Evolutionary conservation across 805 yeast genomes (phyloP), one percentile per base, ranked within the genome.

Genomic region (Cyberlindnera meyerae): DNA sequence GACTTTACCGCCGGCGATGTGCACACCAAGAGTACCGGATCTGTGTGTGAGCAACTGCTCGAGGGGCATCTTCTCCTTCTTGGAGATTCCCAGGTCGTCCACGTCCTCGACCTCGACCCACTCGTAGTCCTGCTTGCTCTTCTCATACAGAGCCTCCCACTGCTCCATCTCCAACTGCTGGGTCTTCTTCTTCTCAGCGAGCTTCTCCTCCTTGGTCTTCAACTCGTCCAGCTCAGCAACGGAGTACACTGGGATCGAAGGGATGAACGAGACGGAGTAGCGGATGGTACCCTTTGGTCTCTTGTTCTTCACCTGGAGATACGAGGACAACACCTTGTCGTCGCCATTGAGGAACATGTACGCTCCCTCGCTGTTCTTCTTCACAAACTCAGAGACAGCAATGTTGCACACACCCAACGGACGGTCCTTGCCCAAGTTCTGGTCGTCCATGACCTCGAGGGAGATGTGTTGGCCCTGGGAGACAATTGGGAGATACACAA

Each of bases 401-500:
- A 81, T 58, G 18, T 73, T 68, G 24, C 75, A 66, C 4, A 71
- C 58, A 11, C 93, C 94, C 47, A 84, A 62, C 2, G 72, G 51
- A 51, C 88, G 71, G 56, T 82, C 88, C 39, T 72, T 73, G 20
- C 75, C 77, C 22, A 73, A 66, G 15, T 68, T 66, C 57, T 83
- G 87, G 33, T 74, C 79, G 60, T 84, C 93, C 72, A 73, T 71
- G 35, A 80, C 63, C 40, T 75, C 76, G 27, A 84, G 52, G 21
- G 71, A 60, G 37, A 80, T 57, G 43, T 68, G 75, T 56, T 82
- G 87, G 49, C 70, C 72, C 44, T 71, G 76, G 33, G 80, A 75
- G 14, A 68, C 57, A 24, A 83, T 63, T 5, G 93, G 84, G 33
- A 82, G 52, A 53, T 72, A 83, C 25, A 66, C 62, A 6, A 73